Base-by-base conservation (phyloP, 2,329 filamentous ascomycete genomes). In the Stachybotrys echinatus region DNA sequence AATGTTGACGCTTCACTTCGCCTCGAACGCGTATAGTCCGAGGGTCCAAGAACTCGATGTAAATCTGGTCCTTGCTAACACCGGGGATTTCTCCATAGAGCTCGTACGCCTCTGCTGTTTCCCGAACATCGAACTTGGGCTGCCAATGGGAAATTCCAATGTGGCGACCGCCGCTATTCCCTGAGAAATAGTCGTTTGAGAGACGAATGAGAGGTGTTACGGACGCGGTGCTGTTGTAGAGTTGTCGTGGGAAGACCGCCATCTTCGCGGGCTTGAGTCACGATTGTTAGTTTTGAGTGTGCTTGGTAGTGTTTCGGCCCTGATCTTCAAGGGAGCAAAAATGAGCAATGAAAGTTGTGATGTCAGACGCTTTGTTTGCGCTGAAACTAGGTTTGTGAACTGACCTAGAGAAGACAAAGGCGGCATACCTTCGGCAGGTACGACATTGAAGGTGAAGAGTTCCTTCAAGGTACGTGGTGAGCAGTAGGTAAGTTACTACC, bases 31-130 rank as follows among this genome's bases (percentile, higher is more conserved):
- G 77, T 42, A 92, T 72, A 17, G 87, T 91, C 71, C 88, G 84
- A 40, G 79, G 74, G 64, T 92, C 88, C 51, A 82, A 84, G 75
- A 92, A 92, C 63, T 92, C 88, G 63, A 92, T 87, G 64, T 79
- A 74, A 61, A 94, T 74, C 61, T 91, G 75, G 59, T 88, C 83
- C 71, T 89, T 87, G 54, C 80, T 79, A 58, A 92, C 75, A 49
- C 89, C 89, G 0, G 88, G 85, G 6, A 92, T 81, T 68, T 92
- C 88, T 60, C 88, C 89, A 60, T 92, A 83, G 19, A 92, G 84
- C 69, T 92, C 85, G 64, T 90, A 92, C 55, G 74, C 66, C 6
- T 81, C 70, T 53, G 79, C 77, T 12, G 79, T 80, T 72, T 94
- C 89, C 65, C 81, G 84, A 54, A 92, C 77, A 61, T 92, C 88